These are phyloP conservation scores for Fusarium cyanostomum DNA, from an alignment of 2,329 filamentous ascomycete genomes.

Conservation along the genomic window DNA sequence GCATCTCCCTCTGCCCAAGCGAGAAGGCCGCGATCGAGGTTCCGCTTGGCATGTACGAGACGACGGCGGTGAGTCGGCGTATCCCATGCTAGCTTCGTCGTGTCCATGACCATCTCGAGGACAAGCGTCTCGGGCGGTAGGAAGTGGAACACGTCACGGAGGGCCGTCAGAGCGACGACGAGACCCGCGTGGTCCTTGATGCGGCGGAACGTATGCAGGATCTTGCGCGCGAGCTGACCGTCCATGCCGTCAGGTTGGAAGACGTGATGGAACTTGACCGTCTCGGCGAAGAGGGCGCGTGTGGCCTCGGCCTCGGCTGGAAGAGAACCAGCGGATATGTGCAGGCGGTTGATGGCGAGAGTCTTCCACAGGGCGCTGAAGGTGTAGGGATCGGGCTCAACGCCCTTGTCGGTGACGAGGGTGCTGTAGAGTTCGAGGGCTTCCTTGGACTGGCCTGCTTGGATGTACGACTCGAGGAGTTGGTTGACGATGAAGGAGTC, in stretches of 20 bases:
- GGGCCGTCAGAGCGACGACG: slow-evolving; percentile 55
- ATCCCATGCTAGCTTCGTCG: slow-evolving; percentile 56
- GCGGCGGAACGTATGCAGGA: slow-evolving; percentile 61
- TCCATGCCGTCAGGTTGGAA: slow-evolving; percentile 57
- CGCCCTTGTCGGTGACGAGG: slow-evolving; percentile 59
- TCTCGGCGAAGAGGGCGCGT: slow-evolving; percentile 58
- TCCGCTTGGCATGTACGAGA: slow-evolving; percentile 54
- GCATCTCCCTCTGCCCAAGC: slow-evolving; percentile 44
- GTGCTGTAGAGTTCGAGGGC: slow-evolving; percentile 65
- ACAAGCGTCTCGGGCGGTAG: slow-evolving; percentile 56
- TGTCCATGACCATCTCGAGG: slow-evolving; percentile 58
- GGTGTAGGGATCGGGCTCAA: slow-evolving; percentile 73
- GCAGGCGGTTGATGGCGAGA: slow-evolving; percentile 60
- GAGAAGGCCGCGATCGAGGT: slow-evolving; percentile 53
- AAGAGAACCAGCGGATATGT: slow-evolving; percentile 44
- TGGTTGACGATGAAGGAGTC: slow-evolving; percentile 84
- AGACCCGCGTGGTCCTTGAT: slow-evolving; percentile 56
- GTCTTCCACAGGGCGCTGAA: slow-evolving; percentile 74
- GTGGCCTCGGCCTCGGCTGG: slow-evolving; percentile 47
- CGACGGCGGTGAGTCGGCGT: slow-evolving; percentile 52
- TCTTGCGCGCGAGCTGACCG: slow-evolving; percentile 58
- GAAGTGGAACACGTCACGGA: slow-evolving; percentile 56
- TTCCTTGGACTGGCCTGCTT: slow-evolving; percentile 63
- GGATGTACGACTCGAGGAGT: slow-evolving; percentile 72
- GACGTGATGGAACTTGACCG: slow-evolving; percentile 58